A percentile compares a stretch with the other conserved stretches of the same genome.
Evolutionary conservation across 106 monocot species (phyloP).

Genomic region (Acorus calamus): DNA sequence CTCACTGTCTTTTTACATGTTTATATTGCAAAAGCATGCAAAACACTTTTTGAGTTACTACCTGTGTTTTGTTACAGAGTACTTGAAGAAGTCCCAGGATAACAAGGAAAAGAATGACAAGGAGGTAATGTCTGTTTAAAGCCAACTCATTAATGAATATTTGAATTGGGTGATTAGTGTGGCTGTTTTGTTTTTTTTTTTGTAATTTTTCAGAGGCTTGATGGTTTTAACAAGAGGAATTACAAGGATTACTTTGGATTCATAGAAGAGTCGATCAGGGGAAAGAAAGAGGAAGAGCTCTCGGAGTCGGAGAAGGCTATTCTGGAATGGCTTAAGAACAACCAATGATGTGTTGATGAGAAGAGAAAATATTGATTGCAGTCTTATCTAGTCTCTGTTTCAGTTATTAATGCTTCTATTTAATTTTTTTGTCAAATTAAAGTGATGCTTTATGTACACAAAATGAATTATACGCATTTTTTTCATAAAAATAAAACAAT

Average conservation of each 20-base stretch:
- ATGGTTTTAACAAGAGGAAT: conserved; percentile 72
- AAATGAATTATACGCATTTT: too few relatives aligned
- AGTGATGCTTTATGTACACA: too few relatives aligned
- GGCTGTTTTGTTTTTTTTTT: background rate
- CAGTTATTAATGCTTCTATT: too few relatives aligned
- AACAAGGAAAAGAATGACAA: conserved; percentile 79
- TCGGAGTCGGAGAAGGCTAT: conserved; percentile 77
- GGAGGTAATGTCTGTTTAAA: conserved; percentile 33
- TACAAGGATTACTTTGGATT: conserved; percentile 88
- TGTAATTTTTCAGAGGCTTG: conserved; percentile 38
- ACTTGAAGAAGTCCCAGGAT: conserved; percentile 63
- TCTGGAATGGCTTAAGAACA: conserved; percentile 65
- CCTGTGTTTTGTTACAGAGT: conserved; percentile 26
- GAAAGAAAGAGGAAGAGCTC: conserved; percentile 50
- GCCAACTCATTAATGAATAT: too few relatives aligned
- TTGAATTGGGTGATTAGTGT: background rate
- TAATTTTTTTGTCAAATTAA: too few relatives aligned
- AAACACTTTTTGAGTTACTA: background rate
- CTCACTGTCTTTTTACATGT: background rate
- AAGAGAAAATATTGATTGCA: too few relatives aligned
- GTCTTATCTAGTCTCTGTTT: too few relatives aligned
- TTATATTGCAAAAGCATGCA: background rate
- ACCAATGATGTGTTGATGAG: conserved; percentile 15
- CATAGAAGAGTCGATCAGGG: conserved; percentile 51
- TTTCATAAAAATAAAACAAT: too few relatives aligned